A percentile compares a stretch with the other conserved stretches of the same genome.
These are phyloP conservation scores for Gaeumannomyces sp. DNA, from an alignment of 2,329 filamentous ascomycete genomes.

Conservation along the genomic window DNA sequence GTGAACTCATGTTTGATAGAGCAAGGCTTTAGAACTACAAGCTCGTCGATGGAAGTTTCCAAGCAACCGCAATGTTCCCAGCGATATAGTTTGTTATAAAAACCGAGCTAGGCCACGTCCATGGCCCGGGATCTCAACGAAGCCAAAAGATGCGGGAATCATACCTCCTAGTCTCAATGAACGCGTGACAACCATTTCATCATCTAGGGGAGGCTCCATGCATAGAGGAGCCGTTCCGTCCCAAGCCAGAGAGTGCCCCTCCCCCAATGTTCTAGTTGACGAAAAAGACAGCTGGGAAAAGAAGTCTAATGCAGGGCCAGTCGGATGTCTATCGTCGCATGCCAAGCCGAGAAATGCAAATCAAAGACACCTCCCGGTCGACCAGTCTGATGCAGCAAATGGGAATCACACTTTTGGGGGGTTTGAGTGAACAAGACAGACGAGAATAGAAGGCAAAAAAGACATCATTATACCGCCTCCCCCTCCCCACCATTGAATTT, in stretches of 20 bases:
- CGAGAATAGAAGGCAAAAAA: conserved; percentile 4
- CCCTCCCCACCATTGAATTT: conserved; percentile 5
- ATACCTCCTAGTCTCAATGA: background rate
- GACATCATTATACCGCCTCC: background rate
- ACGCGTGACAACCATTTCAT: background rate
- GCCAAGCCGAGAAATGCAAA: conserved; percentile 27
- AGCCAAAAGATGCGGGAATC: background rate
- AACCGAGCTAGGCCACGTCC: background rate
- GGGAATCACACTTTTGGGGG: conserved; percentile 25
- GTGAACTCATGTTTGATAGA: background rate
- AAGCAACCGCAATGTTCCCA: background rate
- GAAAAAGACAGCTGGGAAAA: conserved; percentile 14
- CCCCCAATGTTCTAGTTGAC: conserved; percentile 6
- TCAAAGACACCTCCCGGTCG: conserved; percentile 27
- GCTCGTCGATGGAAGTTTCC: background rate
- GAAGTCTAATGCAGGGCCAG: conserved; percentile 25
- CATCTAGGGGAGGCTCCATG: background rate
- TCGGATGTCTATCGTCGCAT: conserved; percentile 27
- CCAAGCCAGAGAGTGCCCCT: background rate
- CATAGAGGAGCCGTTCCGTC: background rate
- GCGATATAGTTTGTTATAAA: background rate
- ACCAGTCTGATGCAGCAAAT: conserved; percentile 30
- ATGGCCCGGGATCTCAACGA: background rate
- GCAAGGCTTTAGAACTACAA: background rate
- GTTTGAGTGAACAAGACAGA: conserved; percentile 12